Conservation (phyloP, 345 rosid species). For the Erucastrum elatum region DNA sequence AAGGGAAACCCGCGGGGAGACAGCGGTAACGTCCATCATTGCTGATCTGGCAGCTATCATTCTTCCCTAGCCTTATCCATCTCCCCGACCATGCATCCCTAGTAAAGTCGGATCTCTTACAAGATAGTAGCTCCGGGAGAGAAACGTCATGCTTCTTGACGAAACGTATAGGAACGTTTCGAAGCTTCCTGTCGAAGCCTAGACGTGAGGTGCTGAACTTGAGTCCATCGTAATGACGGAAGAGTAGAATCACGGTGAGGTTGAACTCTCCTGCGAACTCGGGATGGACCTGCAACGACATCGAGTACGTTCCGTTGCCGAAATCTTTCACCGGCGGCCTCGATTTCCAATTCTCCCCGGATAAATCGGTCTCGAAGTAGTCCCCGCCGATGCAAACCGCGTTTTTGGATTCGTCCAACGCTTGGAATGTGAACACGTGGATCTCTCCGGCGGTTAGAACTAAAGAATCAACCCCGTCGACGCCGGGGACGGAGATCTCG, state of each 20-base stretch:
- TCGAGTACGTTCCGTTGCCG: constrained; percentile 71
- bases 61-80: constrained; percentile 86
- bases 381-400: constrained; percentile 79
- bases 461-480: constrained; percentile 54
- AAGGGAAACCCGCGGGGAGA: constrained; percentile 57
- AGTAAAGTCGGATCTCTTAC: constrained; percentile 62
- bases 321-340: constrained; percentile 79
- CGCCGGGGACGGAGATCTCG: constrained; percentile 53
- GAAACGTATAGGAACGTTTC: constrained; percentile 52
- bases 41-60: constrained; percentile 62
- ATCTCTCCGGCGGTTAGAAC: constrained; percentile 64
- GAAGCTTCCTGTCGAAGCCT: constrained; percentile 55
- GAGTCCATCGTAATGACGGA: constrained; percentile 73
- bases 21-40: constrained; percentile 81
- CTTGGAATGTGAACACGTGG: constrained; percentile 66
- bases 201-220: constrained; percentile 66
- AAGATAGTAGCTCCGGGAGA: constrained; percentile 54
- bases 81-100: constrained; percentile 79
- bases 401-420: constrained; percentile 55
- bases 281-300: constrained; percentile 84
- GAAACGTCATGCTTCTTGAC: constrained; percentile 30
- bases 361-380: constrained; percentile 84
- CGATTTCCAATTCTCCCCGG: constrained; percentile 86
- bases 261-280: constrained; percentile 74
- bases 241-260: constrained; percentile 74